phyloP scores from a whole-genome alignment of 2,329 filamentous ascomycete species.

The Clarireedia paspali region DNA sequence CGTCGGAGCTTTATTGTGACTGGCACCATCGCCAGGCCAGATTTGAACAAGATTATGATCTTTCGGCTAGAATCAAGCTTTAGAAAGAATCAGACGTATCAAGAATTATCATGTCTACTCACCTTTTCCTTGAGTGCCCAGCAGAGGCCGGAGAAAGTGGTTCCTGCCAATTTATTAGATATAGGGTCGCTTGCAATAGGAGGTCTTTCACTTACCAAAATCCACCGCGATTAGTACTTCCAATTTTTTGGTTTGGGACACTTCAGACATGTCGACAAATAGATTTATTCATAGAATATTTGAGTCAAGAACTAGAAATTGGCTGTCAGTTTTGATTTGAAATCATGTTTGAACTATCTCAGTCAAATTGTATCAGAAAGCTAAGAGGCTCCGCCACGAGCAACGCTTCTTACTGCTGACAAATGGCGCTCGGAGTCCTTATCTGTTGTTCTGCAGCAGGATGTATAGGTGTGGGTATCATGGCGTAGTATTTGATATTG shows the following conservation, averaged over 20 bases:
- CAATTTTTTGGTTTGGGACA: not conserved
- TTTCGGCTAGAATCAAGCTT: not conserved
- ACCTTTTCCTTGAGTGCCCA: not conserved
- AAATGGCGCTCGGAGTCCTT: not conserved
- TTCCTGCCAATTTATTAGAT: not conserved
- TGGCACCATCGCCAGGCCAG: not conserved
- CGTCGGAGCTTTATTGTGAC: not conserved
- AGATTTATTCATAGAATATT: not conserved
- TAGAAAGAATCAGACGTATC: not conserved
- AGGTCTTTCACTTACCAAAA: not conserved
- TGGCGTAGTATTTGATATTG: not conserved
- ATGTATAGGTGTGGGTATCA: not conserved
- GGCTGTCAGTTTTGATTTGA: not conserved
- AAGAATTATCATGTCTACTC: not conserved
- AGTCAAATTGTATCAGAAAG: not conserved
- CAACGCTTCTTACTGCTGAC: not conserved
- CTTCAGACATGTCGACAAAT: not conserved
- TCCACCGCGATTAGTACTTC: not conserved
- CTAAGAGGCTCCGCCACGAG: not conserved
- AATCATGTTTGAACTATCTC: not conserved
- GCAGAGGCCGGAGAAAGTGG: not conserved
- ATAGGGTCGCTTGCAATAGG: too few species aligned
- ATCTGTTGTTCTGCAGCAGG: not conserved
- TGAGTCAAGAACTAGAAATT: not conserved
- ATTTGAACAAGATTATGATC: not conserved